Conservation (phyloP, 805 yeast species). For the Komagataella pastoris region DNA sequence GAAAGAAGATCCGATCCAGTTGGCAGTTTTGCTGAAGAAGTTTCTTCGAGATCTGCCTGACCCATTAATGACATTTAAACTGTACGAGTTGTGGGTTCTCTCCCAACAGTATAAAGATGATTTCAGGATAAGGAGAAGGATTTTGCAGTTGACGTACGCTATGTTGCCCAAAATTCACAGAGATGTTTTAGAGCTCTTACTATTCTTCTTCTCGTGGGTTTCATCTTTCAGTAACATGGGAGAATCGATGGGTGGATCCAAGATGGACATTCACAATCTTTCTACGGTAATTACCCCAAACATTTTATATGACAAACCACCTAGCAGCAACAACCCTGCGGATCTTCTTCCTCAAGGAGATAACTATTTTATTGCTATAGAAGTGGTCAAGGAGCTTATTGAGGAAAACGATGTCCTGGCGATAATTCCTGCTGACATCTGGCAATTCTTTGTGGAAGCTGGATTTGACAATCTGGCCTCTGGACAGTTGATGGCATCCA, state of each 20-base stretch:
- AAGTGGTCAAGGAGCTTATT: conserved; percentile 74
- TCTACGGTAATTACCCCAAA: conserved; percentile 96
- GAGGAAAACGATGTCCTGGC: conserved; percentile 71
- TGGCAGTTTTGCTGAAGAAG: conserved; percentile 86
- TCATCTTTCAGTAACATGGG: conserved; percentile 91
- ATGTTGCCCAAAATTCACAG: conserved; percentile 73
- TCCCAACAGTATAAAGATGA: conserved; percentile 40
- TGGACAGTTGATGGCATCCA: conserved; percentile 16
- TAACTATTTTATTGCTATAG: conserved; percentile 78
- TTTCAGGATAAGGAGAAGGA: conserved; percentile 29
- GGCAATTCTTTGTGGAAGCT: conserved; percentile 32
- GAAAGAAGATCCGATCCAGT: conserved; percentile 72
- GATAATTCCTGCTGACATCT: conserved; percentile 57
- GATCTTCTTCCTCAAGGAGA: conserved; percentile 33
- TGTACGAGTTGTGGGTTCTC: conserved; percentile 69
- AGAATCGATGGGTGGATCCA: conserved; percentile 74
- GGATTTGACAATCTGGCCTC: conserved; percentile 18
- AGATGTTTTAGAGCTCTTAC: conserved; percentile 73
- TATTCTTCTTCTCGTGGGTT: conserved; percentile 86
- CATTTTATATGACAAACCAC: conserved; percentile 50
- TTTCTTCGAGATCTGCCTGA: conserved; percentile 88
- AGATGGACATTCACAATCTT: conserved; percentile 91
- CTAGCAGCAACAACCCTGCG: conserved; percentile 8
- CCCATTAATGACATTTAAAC: conserved; percentile 66
- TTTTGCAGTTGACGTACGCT: conserved; percentile 54